Percentiles rank a stretch among this genome's conserved stretches.
Evolutionary conservation across 2,329 filamentous ascomycete species (phyloP).

Genomic region (Aspergillus bombycis): DNA sequence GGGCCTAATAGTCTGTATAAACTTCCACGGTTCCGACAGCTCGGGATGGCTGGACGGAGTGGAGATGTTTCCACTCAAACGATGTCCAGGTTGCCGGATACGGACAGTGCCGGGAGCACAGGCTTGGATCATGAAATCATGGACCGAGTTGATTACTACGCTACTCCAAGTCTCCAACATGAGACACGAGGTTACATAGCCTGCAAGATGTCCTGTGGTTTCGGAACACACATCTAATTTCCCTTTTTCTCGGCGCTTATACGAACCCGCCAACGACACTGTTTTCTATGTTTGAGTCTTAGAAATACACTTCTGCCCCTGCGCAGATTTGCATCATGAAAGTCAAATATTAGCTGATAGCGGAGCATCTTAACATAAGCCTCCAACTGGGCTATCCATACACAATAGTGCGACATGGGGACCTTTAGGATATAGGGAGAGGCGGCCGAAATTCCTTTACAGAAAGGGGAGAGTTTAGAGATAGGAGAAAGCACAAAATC

Average conservation of each 20-base stretch:
- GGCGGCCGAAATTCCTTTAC: background rate
- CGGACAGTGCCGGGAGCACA: background rate
- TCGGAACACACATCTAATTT: background rate
- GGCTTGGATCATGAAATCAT: background rate
- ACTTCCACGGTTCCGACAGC: background rate
- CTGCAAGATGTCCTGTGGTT: background rate
- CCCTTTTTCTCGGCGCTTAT: background rate
- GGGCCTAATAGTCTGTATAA: background rate
- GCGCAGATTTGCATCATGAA: background rate
- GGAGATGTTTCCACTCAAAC: background rate
- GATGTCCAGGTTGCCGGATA: background rate
- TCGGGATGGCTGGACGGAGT: background rate
- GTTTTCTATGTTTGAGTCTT: background rate
- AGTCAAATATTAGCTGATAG: background rate
- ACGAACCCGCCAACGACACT: background rate
- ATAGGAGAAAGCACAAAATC: background rate
- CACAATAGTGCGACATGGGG: background rate
- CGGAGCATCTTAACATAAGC: background rate
- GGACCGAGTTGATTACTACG: background rate
- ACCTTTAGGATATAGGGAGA: background rate
- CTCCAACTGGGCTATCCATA: background rate
- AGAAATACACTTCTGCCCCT: background rate
- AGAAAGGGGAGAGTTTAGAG: background rate
- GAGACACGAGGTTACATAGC: background rate
- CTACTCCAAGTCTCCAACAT: background rate